Conservation (phyloP, 257 asterid genomes). For the Fraxinus quadrangulata region DNA sequence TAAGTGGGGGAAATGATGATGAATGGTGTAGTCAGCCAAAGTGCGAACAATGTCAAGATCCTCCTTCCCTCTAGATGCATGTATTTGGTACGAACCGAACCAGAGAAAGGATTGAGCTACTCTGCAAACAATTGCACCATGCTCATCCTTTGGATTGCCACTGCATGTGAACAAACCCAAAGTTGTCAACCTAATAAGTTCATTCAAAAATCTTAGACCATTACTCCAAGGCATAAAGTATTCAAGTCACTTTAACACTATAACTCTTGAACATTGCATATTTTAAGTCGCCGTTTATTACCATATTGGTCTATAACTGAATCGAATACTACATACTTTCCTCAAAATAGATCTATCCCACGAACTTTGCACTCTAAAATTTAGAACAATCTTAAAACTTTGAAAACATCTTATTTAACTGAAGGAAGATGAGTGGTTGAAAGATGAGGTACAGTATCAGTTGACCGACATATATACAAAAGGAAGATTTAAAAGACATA, state of each 20-base stretch:
- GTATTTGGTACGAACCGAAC: constrained; percentile 94
- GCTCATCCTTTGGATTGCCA: constrained; percentile 97
- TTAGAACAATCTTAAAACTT: neutral
- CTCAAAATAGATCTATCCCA: neutral
- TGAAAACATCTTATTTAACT: neutral
- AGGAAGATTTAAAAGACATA: constrained; percentile 38
- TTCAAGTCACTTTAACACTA: neutral
- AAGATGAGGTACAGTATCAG: neutral
- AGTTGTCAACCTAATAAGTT: constrained; percentile 5
- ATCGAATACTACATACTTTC: neutral
- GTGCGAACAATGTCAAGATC: constrained; percentile 74
- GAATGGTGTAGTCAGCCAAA: constrained; percentile 84
- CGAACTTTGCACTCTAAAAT: neutral
- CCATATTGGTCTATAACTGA: neutral
- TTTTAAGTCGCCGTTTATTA: constrained; percentile 11
- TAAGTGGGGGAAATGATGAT: constrained; percentile 83
- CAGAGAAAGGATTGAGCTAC: constrained; percentile 91
- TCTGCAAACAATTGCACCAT: constrained; percentile 95
- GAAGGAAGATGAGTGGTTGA: neutral
- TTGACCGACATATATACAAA: neutral
- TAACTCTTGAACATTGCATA: neutral
- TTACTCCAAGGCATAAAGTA: neutral
- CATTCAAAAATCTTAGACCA: neutral
- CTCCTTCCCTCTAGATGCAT: constrained; percentile 66
- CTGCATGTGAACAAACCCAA: constrained; percentile 48